These are phyloP conservation scores for Exidia glandulosa DNA, from an alignment of 768 basidiomycete species.

Conservation along the genomic window DNA sequence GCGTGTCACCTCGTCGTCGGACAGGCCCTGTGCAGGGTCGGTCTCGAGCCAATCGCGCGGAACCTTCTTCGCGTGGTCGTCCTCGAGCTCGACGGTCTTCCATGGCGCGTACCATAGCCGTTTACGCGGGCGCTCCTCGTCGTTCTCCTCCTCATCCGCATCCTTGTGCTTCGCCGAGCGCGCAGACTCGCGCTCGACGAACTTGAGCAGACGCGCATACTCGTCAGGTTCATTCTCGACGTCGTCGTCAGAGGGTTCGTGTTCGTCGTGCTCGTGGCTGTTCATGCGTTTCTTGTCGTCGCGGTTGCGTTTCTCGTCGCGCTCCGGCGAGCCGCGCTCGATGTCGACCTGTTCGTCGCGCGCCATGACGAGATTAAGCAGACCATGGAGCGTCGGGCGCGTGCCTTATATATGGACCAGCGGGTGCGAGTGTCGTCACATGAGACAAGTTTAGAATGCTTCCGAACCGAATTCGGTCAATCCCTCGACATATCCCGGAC, in stretches of 20 bases:
- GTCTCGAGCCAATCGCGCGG: conserved; percentile 32
- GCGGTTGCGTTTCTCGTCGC: too few relatives aligned
- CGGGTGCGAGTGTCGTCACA: too few relatives aligned
- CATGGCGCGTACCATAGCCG: conserved; percentile 38
- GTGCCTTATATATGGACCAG: too few relatives aligned
- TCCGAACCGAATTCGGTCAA: too few relatives aligned
- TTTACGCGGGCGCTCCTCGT: conserved; percentile 16
- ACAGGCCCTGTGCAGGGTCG: conserved; percentile 25
- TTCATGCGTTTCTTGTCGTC: not conserved
- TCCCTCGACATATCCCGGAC: too few relatives aligned
- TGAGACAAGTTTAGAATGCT: too few relatives aligned
- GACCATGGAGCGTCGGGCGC: too few relatives aligned
- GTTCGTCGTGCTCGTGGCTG: not conserved
- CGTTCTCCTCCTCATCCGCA: conserved; percentile 21
- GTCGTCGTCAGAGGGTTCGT: not conserved
- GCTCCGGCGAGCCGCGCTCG: not conserved
- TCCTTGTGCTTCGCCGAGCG: conserved; percentile 8
- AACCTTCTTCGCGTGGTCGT: conserved; percentile 19
- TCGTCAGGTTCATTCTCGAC: conserved; percentile 16
- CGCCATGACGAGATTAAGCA: too few relatives aligned
- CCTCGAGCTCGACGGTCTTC: conserved; percentile 24
- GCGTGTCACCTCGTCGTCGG: conserved; percentile 20
- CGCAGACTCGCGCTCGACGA: conserved; percentile 21
- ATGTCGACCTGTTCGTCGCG: not conserved
- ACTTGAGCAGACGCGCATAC: conserved; percentile 27